phyloP scores from a whole-genome alignment of 2,329 filamentous ascomycete genomes.

The Microcyclospora pomicola region DNA sequence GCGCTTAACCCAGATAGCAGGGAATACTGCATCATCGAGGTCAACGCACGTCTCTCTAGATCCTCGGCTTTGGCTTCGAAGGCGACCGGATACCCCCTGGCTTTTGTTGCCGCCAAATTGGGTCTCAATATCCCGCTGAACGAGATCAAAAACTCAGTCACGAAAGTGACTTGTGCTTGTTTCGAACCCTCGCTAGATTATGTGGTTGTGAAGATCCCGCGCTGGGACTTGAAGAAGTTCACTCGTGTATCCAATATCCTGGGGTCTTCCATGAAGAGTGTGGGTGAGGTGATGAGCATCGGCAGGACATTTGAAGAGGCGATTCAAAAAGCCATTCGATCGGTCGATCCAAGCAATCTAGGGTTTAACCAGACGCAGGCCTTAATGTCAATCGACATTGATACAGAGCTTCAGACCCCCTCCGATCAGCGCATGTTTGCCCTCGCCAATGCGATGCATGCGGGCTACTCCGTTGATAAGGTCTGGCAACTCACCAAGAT shows the following conservation, averaged over 20 bases:
- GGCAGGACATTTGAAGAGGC: slow-evolving; percentile 95
- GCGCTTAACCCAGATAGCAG: slow-evolving; percentile 87
- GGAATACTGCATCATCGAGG: slow-evolving; percentile 98
- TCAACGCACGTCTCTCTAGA: slow-evolving; percentile 89
- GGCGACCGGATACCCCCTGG: slow-evolving; percentile 88
- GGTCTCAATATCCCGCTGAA: slow-evolving; percentile 90
- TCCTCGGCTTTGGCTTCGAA: slow-evolving; percentile 94
- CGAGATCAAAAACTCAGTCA: slow-evolving; percentile 92
- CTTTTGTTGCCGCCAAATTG: slow-evolving; percentile 93
- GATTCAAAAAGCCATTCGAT: slow-evolving; percentile 93
- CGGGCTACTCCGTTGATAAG: slow-evolving; percentile 86
- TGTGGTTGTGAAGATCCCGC: slow-evolving; percentile 94
- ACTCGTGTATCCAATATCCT: slow-evolving; percentile 90
- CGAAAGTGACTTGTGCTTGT: slow-evolving; percentile 88
- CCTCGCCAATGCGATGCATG: slow-evolving; percentile 93
- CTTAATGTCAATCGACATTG: slow-evolving; percentile 91
- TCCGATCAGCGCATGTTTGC: slow-evolving; percentile 96
- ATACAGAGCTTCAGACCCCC: slow-evolving; percentile 89
- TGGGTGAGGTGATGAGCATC: slow-evolving; percentile 98
- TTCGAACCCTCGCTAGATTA: slow-evolving; percentile 98
- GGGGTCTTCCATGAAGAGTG: slow-evolving; percentile 98
- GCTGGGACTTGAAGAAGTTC: slow-evolving; percentile 99
- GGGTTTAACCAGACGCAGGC: slow-evolving; percentile 84
- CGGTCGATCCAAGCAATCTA: slow-evolving; percentile 88
- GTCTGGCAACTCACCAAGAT: slow-evolving; percentile 98